These are phyloP conservation scores for Pilaira anomala DNA, from an alignment of 192 early-diverging fungal genomes.

Conservation along the genomic window DNA sequence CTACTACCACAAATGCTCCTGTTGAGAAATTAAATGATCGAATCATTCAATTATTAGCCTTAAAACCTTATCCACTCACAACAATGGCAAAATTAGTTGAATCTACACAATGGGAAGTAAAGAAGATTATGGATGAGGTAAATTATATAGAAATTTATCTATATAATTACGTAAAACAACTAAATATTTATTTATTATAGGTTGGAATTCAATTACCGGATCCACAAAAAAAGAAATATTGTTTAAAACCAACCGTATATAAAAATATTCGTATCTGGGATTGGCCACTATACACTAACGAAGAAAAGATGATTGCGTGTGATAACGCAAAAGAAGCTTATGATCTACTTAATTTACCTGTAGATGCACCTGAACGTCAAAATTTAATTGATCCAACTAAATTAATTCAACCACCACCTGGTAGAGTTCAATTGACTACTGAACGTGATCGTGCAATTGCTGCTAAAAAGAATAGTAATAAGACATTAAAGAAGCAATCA, in stretches of 20 bases:
- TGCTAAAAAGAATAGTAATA: too few relatives aligned
- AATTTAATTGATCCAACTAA: slow-evolving; percentile 7
- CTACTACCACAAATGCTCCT: too few relatives aligned
- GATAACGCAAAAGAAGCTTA: slow-evolving; percentile 24
- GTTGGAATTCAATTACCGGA: slow-evolving; percentile 14
- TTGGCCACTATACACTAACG: slow-evolving; percentile 23
- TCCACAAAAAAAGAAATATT: slow-evolving; percentile 12
- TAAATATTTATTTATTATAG: too few relatives aligned
- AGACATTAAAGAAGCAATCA: too few relatives aligned
- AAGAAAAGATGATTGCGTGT: slow-evolving; percentile 17
- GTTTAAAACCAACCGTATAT: slow-evolving; percentile 22
- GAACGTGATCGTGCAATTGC: slow-evolving; percentile 6
- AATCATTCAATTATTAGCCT: too few relatives aligned
- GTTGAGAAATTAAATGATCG: too few relatives aligned
- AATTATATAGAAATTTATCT: too few relatives aligned
- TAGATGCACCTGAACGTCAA: slow-evolving; percentile 16
- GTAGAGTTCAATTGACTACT: neutral
- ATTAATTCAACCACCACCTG: slow-evolving; percentile 17
- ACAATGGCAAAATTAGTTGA: too few relatives aligned
- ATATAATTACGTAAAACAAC: too few relatives aligned
- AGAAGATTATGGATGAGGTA: too few relatives aligned
- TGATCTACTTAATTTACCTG: slow-evolving; percentile 17
- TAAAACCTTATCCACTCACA: too few relatives aligned
- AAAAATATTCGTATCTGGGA: slow-evolving; percentile 32
- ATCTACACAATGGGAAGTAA: too few relatives aligned